A percentile compares a stretch with the other conserved stretches of the same genome.
Evolutionary conservation across 1,284 basidiomycete species (phyloP).

Genomic region (Laetiporus sulphureus): DNA sequence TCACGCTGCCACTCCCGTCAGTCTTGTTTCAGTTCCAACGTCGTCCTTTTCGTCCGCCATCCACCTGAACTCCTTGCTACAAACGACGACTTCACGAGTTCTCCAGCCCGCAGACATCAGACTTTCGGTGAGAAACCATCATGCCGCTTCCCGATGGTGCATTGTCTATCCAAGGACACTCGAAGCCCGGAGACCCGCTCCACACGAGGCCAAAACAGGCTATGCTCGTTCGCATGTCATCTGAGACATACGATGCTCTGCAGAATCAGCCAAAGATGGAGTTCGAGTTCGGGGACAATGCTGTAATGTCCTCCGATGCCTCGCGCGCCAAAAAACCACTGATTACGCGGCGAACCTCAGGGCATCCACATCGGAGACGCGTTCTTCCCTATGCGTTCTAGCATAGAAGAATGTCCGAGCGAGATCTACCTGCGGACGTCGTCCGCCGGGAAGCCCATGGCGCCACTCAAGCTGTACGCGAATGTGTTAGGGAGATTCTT

Average conservation of each 20-base stretch:
- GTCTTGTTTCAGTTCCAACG: too few relatives aligned
- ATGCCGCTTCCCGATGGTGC: conserved; percentile 61
- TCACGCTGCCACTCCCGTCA: too few relatives aligned
- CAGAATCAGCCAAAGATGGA: conserved; percentile 43
- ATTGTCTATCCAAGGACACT: conserved; percentile 50
- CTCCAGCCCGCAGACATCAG: too few relatives aligned
- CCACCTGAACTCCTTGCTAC: too few relatives aligned
- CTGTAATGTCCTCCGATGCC: conserved; percentile 19
- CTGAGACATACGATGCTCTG: conserved; percentile 60
- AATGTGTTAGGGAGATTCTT: conserved; percentile 61
- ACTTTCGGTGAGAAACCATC: too few relatives aligned
- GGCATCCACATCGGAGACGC: conserved; percentile 57
- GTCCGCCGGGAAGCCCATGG: conserved; percentile 46
- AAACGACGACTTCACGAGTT: too few relatives aligned
- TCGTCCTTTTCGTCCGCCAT: too few relatives aligned
- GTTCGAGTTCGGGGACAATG: conserved; percentile 51
- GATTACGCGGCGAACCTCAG: conserved; percentile 26
- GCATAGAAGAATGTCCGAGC: conserved; percentile 48
- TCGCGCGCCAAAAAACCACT: background rate
- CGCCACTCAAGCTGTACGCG: conserved; percentile 65
- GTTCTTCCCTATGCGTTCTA: conserved; percentile 52
- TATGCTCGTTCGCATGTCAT: conserved; percentile 65
- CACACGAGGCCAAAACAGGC: conserved; percentile 60
- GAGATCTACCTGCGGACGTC: conserved; percentile 65
- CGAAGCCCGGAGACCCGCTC: conserved; percentile 44